Percentiles rank a stretch among this genome's conserved stretches.
phyloP scores from a whole-genome alignment of 192 early-diverging fungal genomes.

The Podila horticola region DNA sequence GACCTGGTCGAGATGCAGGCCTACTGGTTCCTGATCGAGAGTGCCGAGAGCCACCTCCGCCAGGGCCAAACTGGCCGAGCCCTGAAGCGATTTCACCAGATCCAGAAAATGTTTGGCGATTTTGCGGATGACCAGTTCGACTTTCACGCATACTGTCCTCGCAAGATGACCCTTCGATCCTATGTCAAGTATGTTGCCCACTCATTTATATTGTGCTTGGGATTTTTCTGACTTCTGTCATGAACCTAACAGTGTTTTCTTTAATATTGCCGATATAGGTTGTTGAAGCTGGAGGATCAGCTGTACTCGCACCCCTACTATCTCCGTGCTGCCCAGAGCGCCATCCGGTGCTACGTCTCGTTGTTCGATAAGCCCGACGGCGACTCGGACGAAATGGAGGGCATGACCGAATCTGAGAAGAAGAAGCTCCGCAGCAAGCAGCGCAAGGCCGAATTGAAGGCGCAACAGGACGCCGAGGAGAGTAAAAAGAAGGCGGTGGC shows the following conservation, averaged over 20 bases:
- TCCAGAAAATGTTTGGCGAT: slow-evolving; percentile 83
- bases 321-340: slow-evolving; percentile 77
- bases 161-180: slow-evolving; percentile 87
- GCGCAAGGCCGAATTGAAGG: slow-evolving; percentile 78
- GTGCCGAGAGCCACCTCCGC: slow-evolving; percentile 74
- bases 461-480: slow-evolving; percentile 59
- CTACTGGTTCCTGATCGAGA: slow-evolving; percentile 88
- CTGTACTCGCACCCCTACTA: slow-evolving; percentile 78
- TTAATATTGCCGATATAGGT: slow-evolving; percentile 27
- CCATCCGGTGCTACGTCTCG: slow-evolving; percentile 61
- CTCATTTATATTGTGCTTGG: neutral
- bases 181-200: slow-evolving; percentile 73
- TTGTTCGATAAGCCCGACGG: slow-evolving; percentile 51
- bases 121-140: slow-evolving; percentile 95
- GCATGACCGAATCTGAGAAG: slow-evolving; percentile 75
- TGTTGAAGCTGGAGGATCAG: slow-evolving; percentile 83
- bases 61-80: slow-evolving; percentile 80
- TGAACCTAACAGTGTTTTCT: neutral
- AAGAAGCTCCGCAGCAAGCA: slow-evolving; percentile 83
- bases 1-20: slow-evolving; percentile 95
- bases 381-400: slow-evolving; percentile 50
- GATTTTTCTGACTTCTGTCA: neutral
- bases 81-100: slow-evolving; percentile 88
- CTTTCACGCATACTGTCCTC: slow-evolving; percentile 93
- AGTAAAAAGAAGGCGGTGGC: slow-evolving; percentile 54